A percentile compares a stretch with the other conserved stretches of the same genome.
These are phyloP conservation scores for Alternaria novae-zelandiae DNA, from an alignment of 2,329 filamentous ascomycete genomes.

Conservation along the genomic window DNA sequence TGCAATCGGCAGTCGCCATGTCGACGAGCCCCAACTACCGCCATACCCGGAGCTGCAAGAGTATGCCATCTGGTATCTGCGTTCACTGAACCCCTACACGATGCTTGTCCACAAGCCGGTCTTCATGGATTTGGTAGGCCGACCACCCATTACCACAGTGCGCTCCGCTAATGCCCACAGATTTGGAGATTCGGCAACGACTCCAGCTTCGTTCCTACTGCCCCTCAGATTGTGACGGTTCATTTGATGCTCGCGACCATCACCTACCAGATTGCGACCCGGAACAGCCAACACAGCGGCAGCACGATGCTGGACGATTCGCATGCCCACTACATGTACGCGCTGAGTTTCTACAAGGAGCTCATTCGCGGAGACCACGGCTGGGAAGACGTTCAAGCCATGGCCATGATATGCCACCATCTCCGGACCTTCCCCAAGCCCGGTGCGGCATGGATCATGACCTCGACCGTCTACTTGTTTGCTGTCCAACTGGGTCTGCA, in stretches of 20 bases:
- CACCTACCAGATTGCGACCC: constrained; percentile 76
- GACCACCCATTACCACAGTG: neutral
- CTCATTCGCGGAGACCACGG: constrained; percentile 67
- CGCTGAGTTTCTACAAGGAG: constrained; percentile 71
- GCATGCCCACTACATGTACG: constrained; percentile 80
- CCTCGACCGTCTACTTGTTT: constrained; percentile 68
- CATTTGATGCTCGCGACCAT: constrained; percentile 83
- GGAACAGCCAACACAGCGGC: constrained; percentile 61
- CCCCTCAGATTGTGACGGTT: constrained; percentile 71
- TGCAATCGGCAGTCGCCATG: constrained; percentile 61
- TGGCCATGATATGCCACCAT: constrained; percentile 74
- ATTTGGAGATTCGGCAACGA: constrained; percentile 80
- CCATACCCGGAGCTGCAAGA: constrained; percentile 67
- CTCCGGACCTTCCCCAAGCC: constrained; percentile 81
- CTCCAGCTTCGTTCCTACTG: constrained; percentile 64
- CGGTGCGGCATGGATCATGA: constrained; percentile 73
- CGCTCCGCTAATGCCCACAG: constrained; percentile 38
- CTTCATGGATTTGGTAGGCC: constrained; percentile 70
- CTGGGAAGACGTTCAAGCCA: constrained; percentile 72
- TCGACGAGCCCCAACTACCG: constrained; percentile 67
- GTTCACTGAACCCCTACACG: constrained; percentile 72
- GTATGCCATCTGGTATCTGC: constrained; percentile 78
- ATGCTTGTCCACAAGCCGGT: constrained; percentile 80
- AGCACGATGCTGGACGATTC: constrained; percentile 64
- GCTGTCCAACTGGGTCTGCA: constrained; percentile 80